phyloP scores from a whole-genome alignment of 2,329 filamentous ascomycete genomes.

The Ampelomyces quisqualis region DNA sequence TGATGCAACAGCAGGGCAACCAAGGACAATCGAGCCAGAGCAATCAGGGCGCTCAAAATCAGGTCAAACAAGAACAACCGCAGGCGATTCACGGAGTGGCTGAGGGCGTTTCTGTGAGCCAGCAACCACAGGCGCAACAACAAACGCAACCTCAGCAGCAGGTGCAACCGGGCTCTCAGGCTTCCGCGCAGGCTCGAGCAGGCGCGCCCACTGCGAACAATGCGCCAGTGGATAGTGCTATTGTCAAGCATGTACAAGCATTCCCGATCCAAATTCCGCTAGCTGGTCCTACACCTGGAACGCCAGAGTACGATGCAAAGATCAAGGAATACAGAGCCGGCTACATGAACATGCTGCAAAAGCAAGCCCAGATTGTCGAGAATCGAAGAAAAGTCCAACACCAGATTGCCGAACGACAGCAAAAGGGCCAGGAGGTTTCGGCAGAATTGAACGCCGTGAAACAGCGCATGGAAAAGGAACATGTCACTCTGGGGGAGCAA shows the following conservation, averaged over 20 bases:
- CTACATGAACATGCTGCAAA: slow-evolving; percentile 39
- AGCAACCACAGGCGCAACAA: slow-evolving; percentile 14
- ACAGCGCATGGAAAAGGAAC: slow-evolving; percentile 32
- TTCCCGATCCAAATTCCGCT: slow-evolving; percentile 39
- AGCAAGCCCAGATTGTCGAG: slow-evolving; percentile 32
- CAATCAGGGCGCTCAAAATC: slow-evolving; percentile 32
- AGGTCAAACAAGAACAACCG: no score
- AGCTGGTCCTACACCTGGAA: slow-evolving; percentile 30
- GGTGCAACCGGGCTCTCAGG: slow-evolving; percentile 6
- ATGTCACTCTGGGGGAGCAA: slow-evolving; percentile 31
- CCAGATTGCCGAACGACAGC: slow-evolving; percentile 36
- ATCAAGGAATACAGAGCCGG: slow-evolving; percentile 39
- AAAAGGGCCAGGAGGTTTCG: slow-evolving; percentile 37
- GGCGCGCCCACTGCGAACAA: slow-evolving; percentile 11
- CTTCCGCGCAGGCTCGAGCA: slow-evolving; percentile 10
- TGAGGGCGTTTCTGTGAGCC: slow-evolving; percentile 3
- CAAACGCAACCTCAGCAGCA: slow-evolving; percentile 6
- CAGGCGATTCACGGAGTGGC: slow-evolving; percentile 24
- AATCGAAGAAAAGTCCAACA: slow-evolving; percentile 29
- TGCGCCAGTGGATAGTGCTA: slow-evolving; percentile 30
- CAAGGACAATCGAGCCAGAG: slow-evolving; percentile 27
- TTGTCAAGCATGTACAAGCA: slow-evolving; percentile 41
- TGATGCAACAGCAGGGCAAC: slow-evolving; percentile 19
- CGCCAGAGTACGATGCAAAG: slow-evolving; percentile 40
- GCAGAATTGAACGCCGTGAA: slow-evolving; percentile 32